Evolutionary conservation across 495 filamentous ascomycete genomes (phyloP).

Genomic region (Neurospora sp.): DNA sequence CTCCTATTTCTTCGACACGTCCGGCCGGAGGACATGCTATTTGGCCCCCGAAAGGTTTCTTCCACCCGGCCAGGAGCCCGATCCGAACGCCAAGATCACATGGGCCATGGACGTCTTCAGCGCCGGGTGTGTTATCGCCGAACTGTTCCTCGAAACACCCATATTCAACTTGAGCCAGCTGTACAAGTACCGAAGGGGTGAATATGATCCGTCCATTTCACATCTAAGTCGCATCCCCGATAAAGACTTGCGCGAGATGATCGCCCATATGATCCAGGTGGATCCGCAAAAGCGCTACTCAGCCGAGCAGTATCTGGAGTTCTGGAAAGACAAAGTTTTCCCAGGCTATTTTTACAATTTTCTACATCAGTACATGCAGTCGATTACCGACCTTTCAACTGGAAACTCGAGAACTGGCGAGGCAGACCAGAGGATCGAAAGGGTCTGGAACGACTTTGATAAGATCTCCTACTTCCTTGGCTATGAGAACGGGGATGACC

Average conservation of each 20-base stretch:
- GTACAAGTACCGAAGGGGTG: slow-evolving; percentile 82
- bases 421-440: slow-evolving; percentile 85
- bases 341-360: slow-evolving; percentile 96
- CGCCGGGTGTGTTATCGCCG: slow-evolving; percentile 92
- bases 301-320: slow-evolving; percentile 87
- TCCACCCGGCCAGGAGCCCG: slow-evolving; percentile 52
- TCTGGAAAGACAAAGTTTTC: slow-evolving; percentile 85
- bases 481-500: slow-evolving; percentile 41
- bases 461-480: slow-evolving; percentile 93
- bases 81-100: slow-evolving; percentile 43
- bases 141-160: slow-evolving; percentile 89
- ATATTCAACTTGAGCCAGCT: slow-evolving; percentile 90
- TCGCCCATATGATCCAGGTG: slow-evolving; percentile 89
- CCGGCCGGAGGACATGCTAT: slow-evolving; percentile 88
- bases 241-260: slow-evolving; percentile 72
- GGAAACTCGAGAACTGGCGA: slow-evolving; percentile 58
- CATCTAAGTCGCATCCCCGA: slow-evolving; percentile 83
- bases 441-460: slow-evolving; percentile 89
- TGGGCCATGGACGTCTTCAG: slow-evolving; percentile 99
- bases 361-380: slow-evolving; percentile 91
- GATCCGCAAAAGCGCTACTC: slow-evolving; percentile 86
- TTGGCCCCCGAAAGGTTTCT: slow-evolving; percentile 90
- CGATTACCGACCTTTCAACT: slow-evolving; percentile 87
- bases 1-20: slow-evolving; percentile 94
- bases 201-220: slow-evolving; percentile 77